Evolutionary conservation across 192 early-diverging fungal species (phyloP).

Genomic region (Coemansia sp.): DNA sequence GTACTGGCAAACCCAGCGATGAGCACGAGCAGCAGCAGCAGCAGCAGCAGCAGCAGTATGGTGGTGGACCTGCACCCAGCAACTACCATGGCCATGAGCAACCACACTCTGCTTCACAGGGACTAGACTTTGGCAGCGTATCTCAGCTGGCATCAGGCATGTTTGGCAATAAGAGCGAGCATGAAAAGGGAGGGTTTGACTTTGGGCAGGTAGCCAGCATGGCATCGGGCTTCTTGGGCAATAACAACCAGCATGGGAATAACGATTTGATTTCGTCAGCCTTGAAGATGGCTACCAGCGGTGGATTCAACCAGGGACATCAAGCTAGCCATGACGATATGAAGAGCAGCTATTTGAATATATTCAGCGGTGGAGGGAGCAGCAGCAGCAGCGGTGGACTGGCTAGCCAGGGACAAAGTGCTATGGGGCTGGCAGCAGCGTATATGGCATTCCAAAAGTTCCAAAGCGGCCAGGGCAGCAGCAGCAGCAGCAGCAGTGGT

Average conservation of each 20-base stretch:
- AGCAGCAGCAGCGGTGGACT: conserved; percentile 10
- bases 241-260: background rate
- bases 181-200: conserved; percentile 24
- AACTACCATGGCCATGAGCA: conserved; percentile 6
- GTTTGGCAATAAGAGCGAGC: conserved; percentile 8
- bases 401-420: conserved; percentile 28
- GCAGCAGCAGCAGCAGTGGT: conserved; percentile 2
- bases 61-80: background rate
- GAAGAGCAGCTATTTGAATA: conserved; percentile 24
- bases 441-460: conserved; percentile 43
- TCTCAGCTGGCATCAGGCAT: conserved; percentile 26
- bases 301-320: conserved; percentile 39
- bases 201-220: conserved; percentile 18
- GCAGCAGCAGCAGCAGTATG: background rate
- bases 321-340: conserved; percentile 28
- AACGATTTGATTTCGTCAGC: conserved; percentile 25
- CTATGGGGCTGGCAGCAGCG: conserved; percentile 43
- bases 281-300: conserved; percentile 34
- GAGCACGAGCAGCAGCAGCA: conserved; percentile 5
- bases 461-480: conserved; percentile 5
- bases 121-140: conserved; percentile 27
- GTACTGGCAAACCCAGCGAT: background rate
- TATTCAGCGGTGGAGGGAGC: background rate
- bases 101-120: conserved; percentile 1
- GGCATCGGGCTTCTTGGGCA: conserved; percentile 29